Evolutionary conservation across 163 green algal species (phyloP), one percentile per base, ranked within the genome.

Genomic region (Picocystis sp.): DNA sequence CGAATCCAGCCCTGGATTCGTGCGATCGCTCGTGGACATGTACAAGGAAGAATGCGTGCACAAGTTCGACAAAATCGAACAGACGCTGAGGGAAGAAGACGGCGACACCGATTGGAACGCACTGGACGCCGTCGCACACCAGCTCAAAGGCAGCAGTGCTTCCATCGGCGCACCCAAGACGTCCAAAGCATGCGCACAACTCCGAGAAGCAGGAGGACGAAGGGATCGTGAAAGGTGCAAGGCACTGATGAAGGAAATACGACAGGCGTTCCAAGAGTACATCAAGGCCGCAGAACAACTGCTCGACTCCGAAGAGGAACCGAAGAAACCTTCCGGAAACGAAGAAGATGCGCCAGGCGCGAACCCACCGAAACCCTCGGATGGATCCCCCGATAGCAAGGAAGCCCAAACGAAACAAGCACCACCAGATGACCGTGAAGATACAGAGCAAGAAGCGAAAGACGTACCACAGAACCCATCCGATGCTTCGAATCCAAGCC

Each of bases 131-230:
- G 58, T 91, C 0, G 81, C 87, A 49, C 81, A 92, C 64, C 81
- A 92, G 72, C 87, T 92, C 57, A 92, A 92, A 52, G 81, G 81
- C 55, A 86, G 75, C 69, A 79, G 63, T 55, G 79, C 81, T 19
- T 83, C 69, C 50, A 71, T 92, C 22, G 81, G 81, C 1, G 81
- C 81, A 0, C 55, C 63, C 21, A 57, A 59, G 0, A 83, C 90
- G 19, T 67, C 81, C 2, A 48, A 73, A 38, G 58, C 76, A 14
- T 91, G 81, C 49, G 66, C 84, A 12, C 60, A 68, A 49, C 60
- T 86, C 43, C 60, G 80, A 1, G 79, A 87, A 34, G 58, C 64
- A 10, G 86, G 81, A 58, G 75, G 82, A 25, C 29, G 56, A 17
- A 53, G 67, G 19, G 61, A 87, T 53, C 51, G 60, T 22, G 45